A percentile compares a stretch with the other conserved stretches of the same genome.
These are phyloP conservation scores for Dothideomycetidae sp. DNA, from an alignment of 2,329 filamentous ascomycete genomes.

Conservation along the genomic window DNA sequence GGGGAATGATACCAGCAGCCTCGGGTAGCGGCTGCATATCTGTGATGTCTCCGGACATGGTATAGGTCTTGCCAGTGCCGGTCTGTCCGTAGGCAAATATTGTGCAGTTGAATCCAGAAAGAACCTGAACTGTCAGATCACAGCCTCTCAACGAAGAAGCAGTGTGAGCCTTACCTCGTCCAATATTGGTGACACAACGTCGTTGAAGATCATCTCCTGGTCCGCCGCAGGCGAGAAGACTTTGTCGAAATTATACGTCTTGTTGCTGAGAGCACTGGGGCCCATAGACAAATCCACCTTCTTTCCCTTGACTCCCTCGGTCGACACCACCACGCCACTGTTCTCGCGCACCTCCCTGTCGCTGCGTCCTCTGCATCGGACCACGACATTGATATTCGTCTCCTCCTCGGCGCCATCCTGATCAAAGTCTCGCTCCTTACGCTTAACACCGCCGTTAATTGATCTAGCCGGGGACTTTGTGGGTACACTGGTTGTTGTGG, in stretches of 20 bases:
- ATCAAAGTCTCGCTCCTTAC: conserved; percentile 78
- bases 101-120: conserved; percentile 91
- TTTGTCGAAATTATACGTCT: conserved; percentile 92
- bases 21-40: conserved; percentile 83
- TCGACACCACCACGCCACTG: conserved; percentile 79
- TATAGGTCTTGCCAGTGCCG: conserved; percentile 96
- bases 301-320: conserved; percentile 77
- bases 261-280: conserved; percentile 81
- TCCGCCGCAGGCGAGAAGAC: conserved; percentile 93
- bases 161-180: conserved; percentile 54
- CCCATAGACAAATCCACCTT: conserved; percentile 82
- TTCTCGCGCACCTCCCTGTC: conserved; percentile 89
- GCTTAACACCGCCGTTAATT: conserved; percentile 49
- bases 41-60: conserved; percentile 96
- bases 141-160: neutral
- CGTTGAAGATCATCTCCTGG: conserved; percentile 86
- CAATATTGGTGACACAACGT: conserved; percentile 82
- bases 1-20: conserved; percentile 85
- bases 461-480: conserved; percentile 30
- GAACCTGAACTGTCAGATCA: conserved; percentile 48
- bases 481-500: conserved; percentile 34
- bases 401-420: conserved; percentile 50
- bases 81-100: conserved; percentile 98
- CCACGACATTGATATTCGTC: conserved; percentile 96
- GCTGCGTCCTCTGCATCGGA: conserved; percentile 82